Base-by-base conservation (phyloP, 2,329 filamentous ascomycete genomes). In the Fusarium verrucosum region DNA sequence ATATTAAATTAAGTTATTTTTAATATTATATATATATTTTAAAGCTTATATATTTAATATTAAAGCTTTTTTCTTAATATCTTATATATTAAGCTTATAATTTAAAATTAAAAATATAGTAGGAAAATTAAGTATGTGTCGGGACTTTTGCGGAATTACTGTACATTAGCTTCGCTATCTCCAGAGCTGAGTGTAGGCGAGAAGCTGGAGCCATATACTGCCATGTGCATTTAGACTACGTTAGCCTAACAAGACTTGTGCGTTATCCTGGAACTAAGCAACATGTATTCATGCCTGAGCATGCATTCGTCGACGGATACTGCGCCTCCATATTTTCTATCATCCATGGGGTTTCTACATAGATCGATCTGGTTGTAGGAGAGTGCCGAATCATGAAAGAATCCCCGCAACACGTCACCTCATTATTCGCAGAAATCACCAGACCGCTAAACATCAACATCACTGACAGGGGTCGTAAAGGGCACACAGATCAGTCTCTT, bases 391-490 rank as follows among this genome's bases (percentile, higher is more conserved):
- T 52, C 45, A 58, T 56, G 52, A 43, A 58, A 50, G 33, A 63
- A 50, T 54, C 68, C 66, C 67, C 52, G 50, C 66, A 62, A 52
- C 46, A 69, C 55, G 68, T 72, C 69, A 60, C 69, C 60, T 72
- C 66, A 72, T 71, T 66, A 61, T 58, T 61, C 51, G 49, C 42
- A 49, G 51, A 58, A 71, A 72, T 72, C 69, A 41, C 41, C 69
- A 72, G 69, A 70, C 67, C 38, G 55, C 46, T 28, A 55, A 46
- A 53, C 42, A 37, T 56, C 38, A 43, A 49, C 20, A 45, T 44
- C 30, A 61, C 45, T 35, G 68, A 51, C 63, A 70, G 53, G 52
- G 61, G 35, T 65, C 58, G 36, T 20, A 53, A 33, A 51, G 40
- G 51, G 20, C 40, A 37, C 41, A 60, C 53, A 43, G 19, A 25